Base-by-base conservation (phyloP, 257 asterid species). In the Fraxinus quadrangulata region DNA sequence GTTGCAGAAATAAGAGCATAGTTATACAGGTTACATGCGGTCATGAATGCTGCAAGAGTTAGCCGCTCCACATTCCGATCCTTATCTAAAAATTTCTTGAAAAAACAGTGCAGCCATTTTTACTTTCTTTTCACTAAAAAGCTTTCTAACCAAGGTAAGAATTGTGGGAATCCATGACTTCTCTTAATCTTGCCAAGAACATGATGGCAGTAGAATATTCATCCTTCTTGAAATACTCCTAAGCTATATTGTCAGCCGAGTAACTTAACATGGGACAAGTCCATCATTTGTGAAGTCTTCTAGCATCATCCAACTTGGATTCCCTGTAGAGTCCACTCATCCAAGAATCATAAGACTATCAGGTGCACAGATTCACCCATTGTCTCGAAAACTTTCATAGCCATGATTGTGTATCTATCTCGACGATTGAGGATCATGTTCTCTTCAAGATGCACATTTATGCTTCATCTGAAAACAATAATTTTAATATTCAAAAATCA, bases 261-360 rank as follows among this genome's bases (percentile, higher is more conserved):
- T 91, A 74, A 94, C 98, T 86, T 94, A 97, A 79, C 94, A 83
- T 1, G 97, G 98, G 33, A 84, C 79, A 40, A 87, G 54, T 88
- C 90, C 28, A 85, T 81, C 98, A 92, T 92, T 65, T 84, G 85
- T 61, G 90, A 31, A 86, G 84, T 19, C 67, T 70, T 84, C 81
- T 89, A 37, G 97, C 97, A 80, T 92, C 94, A 39, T 87, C 88
- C 84, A 94, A 74, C 96, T 76, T 91, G 61, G 91, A 84, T 73
- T 88, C 91, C 86, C 88, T 92, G 83, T 97, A 92, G 81, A 92
- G 96, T 68, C 94, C 96, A 75, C 98, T 91, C 77, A 92, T 88
- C 75, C 91, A 70, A 73, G 97, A 94, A 74, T 97, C 94, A 71
- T 91, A 94, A 72, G 96, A 79, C 81, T 83, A 84, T 92, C 97